Evolutionary conservation across 805 yeast genomes (phyloP).

Genomic region (Candida montana): DNA sequence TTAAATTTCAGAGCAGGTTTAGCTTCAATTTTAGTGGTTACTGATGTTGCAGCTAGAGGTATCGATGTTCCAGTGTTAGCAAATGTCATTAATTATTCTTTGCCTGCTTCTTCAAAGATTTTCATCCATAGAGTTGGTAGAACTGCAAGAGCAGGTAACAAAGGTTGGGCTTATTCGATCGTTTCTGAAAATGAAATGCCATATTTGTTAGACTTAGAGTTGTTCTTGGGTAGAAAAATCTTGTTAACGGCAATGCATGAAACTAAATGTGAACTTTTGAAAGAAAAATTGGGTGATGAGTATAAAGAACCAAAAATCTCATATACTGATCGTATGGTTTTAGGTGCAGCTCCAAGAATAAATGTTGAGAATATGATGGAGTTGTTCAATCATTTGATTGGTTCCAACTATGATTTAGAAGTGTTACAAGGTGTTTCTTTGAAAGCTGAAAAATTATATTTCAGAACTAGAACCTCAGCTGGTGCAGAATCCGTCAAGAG

Average conservation of each 20-base stretch:
- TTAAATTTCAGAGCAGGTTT: slow-evolving; percentile 80
- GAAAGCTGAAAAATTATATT: slow-evolving; percentile 85
- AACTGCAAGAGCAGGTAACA: slow-evolving; percentile 98
- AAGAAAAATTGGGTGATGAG: slow-evolving; percentile 37
- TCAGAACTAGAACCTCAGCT: slow-evolving; percentile 82
- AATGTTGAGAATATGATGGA: slow-evolving; percentile 71
- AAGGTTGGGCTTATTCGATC: slow-evolving; percentile 95
- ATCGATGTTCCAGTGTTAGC: slow-evolving; percentile 96
- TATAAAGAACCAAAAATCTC: slow-evolving; percentile 54
- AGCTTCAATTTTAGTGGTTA: slow-evolving; percentile 84
- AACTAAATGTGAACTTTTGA: slow-evolving; percentile 48
- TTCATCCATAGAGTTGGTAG: slow-evolving; percentile 98
- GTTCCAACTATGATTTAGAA: slow-evolving; percentile 61
- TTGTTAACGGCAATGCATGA: slow-evolving; percentile 66
- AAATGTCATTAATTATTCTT: slow-evolving; percentile 84
- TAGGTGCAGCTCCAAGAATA: slow-evolving; percentile 77
- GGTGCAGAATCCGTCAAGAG: slow-evolving; percentile 82
- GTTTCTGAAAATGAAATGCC: slow-evolving; percentile 84
- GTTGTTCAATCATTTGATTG: slow-evolving; percentile 54
- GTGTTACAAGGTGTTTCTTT: slow-evolving; percentile 63
- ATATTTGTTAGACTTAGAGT: slow-evolving; percentile 81
- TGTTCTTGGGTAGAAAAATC: slow-evolving; percentile 82
- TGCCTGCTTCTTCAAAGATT: slow-evolving; percentile 89
- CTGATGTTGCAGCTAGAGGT: slow-evolving; percentile 99
- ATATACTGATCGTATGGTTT: slow-evolving; percentile 69